A percentile compares a stretch with the other conserved stretches of the same genome.
These are phyloP conservation scores for Pleurotus tuber-regium DNA, from an alignment of 768 basidiomycete species.

Conservation along the genomic window DNA sequence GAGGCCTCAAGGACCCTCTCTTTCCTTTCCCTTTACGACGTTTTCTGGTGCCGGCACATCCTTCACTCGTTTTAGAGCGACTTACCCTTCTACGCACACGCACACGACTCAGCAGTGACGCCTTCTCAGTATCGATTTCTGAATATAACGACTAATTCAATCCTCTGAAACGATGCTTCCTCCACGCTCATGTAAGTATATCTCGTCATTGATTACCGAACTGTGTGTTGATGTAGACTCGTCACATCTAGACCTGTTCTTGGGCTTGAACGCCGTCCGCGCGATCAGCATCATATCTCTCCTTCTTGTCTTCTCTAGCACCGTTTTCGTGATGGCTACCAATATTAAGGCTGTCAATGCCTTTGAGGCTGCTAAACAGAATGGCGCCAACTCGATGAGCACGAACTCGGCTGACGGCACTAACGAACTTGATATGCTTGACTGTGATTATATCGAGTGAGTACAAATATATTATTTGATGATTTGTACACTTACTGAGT, in stretches of 20 bases:
- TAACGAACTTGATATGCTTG: constrained; percentile 29
- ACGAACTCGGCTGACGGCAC: constrained; percentile 23
- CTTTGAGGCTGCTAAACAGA: constrained; percentile 43
- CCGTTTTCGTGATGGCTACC: constrained; percentile 67
- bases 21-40: not conserved
- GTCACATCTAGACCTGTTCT: constrained; percentile 65
- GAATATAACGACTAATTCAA: constrained; percentile 7
- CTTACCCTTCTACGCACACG: not conserved
- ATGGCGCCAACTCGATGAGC: constrained; percentile 18
- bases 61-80: not conserved
- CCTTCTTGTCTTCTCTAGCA: constrained; percentile 77
- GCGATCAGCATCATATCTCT: constrained; percentile 77
- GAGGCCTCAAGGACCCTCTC: not conserved
- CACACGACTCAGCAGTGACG: not conserved
- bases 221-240: not conserved
- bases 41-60: constrained; percentile 14
- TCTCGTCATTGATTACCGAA: not conserved
- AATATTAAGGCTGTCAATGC: constrained; percentile 75
- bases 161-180: constrained; percentile 33
- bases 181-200: constrained; percentile 46
- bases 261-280: constrained; percentile 77
- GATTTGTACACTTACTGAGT: not conserved
- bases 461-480: constrained; percentile 21
- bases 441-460: constrained; percentile 80
- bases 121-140: not conserved